Evolutionary conservation across 2,329 filamentous ascomycete genomes (phyloP).

Genomic region (Aspergillus chevalieri): DNA sequence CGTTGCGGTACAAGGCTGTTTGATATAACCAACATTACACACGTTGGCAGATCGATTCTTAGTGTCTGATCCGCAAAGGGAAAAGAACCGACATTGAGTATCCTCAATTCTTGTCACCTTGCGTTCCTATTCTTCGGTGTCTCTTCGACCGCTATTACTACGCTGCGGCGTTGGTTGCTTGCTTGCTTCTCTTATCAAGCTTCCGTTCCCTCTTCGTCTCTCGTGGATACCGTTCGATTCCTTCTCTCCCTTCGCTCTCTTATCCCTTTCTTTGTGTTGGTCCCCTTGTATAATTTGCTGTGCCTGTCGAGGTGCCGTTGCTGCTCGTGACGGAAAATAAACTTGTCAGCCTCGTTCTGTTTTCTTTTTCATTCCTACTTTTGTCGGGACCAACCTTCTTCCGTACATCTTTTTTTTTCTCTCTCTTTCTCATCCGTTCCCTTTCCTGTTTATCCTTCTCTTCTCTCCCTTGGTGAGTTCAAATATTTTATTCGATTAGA

Average conservation of each 20-base stretch:
- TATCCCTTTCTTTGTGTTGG: conserved; percentile 15
- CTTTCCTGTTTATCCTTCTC: conserved; percentile 16
- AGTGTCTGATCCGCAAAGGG: conserved; percentile 10
- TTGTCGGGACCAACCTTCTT: neutral
- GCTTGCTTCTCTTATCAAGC: neutral
- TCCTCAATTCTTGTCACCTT: conserved; percentile 29
- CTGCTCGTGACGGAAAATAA: conserved; percentile 13
- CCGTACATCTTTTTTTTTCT: conserved; percentile 2
- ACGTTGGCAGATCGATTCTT: neutral
- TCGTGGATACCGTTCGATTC: conserved; percentile 7
- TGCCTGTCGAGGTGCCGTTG: conserved; percentile 23
- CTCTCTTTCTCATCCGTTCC: conserved; percentile 7
- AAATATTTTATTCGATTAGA: neutral
- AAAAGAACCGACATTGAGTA: conserved; percentile 4
- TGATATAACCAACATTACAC: conserved; percentile 1
- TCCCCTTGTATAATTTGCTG: conserved; percentile 22
- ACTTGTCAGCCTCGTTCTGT: conserved; percentile 9
- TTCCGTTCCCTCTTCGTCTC: conserved; percentile 6
- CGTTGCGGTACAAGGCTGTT: conserved; percentile 19
- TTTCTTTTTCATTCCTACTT: conserved; percentile 4
- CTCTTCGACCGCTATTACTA: conserved; percentile 5
- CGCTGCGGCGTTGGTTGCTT: neutral
- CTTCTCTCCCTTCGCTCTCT: conserved; percentile 17
- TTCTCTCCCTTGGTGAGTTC: neutral
- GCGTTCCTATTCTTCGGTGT: conserved; percentile 16